Evolutionary conservation across 306 rosid genomes (phyloP).

Genomic region (Malus sylvestris): DNA sequence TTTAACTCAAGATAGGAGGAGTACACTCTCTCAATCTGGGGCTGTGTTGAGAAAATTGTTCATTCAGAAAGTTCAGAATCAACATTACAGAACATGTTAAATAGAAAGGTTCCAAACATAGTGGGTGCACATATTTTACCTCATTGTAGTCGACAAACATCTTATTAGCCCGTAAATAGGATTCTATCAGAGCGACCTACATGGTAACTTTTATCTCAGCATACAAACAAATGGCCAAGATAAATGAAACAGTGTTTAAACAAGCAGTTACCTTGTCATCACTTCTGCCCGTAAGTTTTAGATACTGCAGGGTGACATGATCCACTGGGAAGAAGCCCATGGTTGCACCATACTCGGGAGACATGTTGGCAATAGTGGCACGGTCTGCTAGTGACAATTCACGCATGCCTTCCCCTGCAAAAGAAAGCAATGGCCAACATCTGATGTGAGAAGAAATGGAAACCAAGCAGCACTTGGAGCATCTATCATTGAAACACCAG

Average conservation of each 20-base stretch:
- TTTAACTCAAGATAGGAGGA: constrained; percentile 71
- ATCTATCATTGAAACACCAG: background rate
- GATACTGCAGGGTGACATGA: constrained; percentile 86
- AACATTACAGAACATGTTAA: constrained; percentile 1
- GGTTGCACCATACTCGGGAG: constrained; percentile 95
- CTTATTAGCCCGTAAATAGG: constrained; percentile 73
- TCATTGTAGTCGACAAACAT: constrained; percentile 89
- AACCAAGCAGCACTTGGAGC: background rate
- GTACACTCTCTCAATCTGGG: constrained; percentile 73
- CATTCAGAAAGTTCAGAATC: constrained; percentile 11
- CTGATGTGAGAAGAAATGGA: constrained; percentile 16
- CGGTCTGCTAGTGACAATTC: constrained; percentile 84
- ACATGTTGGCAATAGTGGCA: constrained; percentile 96
- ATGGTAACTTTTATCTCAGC: constrained; percentile 31
- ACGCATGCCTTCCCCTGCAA: constrained; percentile 91
- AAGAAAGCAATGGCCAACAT: constrained; percentile 12
- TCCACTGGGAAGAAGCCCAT: constrained; percentile 99
- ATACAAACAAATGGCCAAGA: constrained; percentile 10
- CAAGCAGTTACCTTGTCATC: constrained; percentile 61
- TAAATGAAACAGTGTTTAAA: background rate
- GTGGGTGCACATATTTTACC: constrained; percentile 27
- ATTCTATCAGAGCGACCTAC: constrained; percentile 77
- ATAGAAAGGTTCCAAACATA: background rate
- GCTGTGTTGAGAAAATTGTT: constrained; percentile 43
- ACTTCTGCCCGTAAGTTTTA: constrained; percentile 84